Evolutionary conservation across 352 stramenopile genomes (phyloP).

Genomic region (Phytophthora multivora): DNA sequence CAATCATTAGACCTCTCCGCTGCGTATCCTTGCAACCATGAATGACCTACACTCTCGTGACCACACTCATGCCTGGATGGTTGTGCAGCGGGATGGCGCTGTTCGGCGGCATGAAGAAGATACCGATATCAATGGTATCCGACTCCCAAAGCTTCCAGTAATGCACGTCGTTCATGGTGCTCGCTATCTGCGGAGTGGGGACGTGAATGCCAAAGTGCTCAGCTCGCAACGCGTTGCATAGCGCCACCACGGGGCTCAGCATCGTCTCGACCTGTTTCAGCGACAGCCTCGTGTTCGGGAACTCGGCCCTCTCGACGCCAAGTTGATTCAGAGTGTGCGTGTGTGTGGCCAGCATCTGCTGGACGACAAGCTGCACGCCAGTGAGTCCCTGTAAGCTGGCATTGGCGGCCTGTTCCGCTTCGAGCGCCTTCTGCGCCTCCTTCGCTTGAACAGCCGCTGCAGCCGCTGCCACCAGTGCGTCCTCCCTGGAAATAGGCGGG

Average conservation of each 20-base stretch:
- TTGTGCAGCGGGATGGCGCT: constrained; percentile 81
- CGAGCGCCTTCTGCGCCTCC: constrained; percentile 40
- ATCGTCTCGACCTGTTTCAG: constrained; percentile 75
- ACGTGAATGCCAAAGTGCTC: constrained; percentile 78
- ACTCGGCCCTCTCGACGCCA: constrained; percentile 49
- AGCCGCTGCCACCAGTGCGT: constrained; percentile 24
- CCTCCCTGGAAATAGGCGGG: constrained; percentile 21
- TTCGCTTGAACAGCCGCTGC: constrained; percentile 42
- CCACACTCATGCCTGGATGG: constrained; percentile 84
- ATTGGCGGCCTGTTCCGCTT: constrained; percentile 47
- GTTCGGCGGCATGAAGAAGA: constrained; percentile 86
- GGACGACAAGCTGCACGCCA: constrained; percentile 72
- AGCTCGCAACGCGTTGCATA: constrained; percentile 59
- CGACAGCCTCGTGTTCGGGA: constrained; percentile 75
- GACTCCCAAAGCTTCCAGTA: constrained; percentile 89
- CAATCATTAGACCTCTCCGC: constrained; percentile 3
- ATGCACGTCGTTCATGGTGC: constrained; percentile 79
- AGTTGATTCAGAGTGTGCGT: constrained; percentile 60
- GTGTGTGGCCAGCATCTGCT: constrained; percentile 70
- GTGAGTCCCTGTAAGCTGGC: constrained; percentile 52
- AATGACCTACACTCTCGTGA: constrained; percentile 73
- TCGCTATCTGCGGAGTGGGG: constrained; percentile 64
- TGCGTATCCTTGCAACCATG: background rate
- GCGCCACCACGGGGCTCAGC: constrained; percentile 59
- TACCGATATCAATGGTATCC: constrained; percentile 84